Evolutionary conservation across 106 monocot genomes (phyloP).

Genomic region (Dendrobium huoshanense): DNA sequence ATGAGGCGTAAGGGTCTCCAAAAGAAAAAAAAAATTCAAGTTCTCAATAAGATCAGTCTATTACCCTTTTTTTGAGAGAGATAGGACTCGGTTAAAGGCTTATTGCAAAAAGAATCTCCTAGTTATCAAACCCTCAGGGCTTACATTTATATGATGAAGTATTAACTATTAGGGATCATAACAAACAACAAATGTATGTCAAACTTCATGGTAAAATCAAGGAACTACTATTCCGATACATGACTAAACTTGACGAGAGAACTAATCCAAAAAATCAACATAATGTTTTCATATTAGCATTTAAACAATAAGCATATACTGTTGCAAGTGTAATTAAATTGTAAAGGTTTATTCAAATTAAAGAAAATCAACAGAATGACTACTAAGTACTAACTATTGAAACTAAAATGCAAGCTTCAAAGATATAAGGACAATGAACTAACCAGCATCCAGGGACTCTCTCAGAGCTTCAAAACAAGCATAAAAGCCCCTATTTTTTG

Average conservation of each 20-base stretch:
- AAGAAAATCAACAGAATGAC: not conserved
- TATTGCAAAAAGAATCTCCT: no score
- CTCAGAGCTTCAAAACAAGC: constrained; percentile 62
- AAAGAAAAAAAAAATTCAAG: no score
- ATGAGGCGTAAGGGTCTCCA: no score
- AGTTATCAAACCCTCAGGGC: no score
- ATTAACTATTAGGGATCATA: no score
- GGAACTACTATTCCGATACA: not conserved
- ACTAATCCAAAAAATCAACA: not conserved
- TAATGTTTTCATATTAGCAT: not conserved
- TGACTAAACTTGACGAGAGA: not conserved
- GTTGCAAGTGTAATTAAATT: not conserved
- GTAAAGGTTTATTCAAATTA: not conserved
- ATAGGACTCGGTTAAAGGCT: no score
- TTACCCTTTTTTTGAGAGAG: no score
- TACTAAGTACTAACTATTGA: not conserved
- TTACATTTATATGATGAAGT: no score
- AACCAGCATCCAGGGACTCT: constrained; percentile 73
- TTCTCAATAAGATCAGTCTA: no score
- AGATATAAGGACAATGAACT: constrained; percentile 4
- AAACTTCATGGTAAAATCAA: not conserved
- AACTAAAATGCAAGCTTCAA: not conserved
- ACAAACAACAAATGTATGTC: no score
- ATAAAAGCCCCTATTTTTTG: constrained; percentile 80
- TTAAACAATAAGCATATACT: not conserved